Percentiles rank a stretch among this genome's conserved stretches.
Conservation (phyloP, 1,284 basidiomycete genomes). For the Takashimella koratensis region DNA sequence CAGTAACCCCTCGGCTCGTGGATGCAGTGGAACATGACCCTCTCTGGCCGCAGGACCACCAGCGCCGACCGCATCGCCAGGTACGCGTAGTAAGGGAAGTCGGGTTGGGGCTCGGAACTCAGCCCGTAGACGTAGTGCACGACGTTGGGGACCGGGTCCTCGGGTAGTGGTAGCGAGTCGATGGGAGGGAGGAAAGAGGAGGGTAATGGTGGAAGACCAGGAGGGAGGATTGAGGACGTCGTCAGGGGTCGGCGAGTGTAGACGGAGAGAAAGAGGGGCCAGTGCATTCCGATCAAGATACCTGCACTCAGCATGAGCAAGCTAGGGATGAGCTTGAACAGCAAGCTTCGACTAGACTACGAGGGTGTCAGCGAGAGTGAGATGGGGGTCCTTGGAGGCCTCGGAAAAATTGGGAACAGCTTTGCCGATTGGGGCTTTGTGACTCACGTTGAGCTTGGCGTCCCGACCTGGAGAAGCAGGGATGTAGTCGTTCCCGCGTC, state of each 20-base stretch:
- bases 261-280: slow-evolving; percentile 29
- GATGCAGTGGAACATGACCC: slow-evolving; percentile 40
- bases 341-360: background rate
- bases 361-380: background rate
- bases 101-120: slow-evolving; percentile 16
- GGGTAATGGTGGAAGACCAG: slow-evolving; percentile 21
- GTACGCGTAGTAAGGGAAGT: slow-evolving; percentile 45
- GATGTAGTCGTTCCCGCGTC: background rate
- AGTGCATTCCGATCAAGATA: slow-evolving; percentile 25
- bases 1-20: slow-evolving; percentile 34
- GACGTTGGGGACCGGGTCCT: slow-evolving; percentile 33
- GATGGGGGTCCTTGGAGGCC: too few species aligned
- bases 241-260: slow-evolving; percentile 22
- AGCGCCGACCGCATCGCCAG: slow-evolving; percentile 45
- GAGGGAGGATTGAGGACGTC: slow-evolving; percentile 21
- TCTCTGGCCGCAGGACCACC: slow-evolving; percentile 35
- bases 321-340: background rate
- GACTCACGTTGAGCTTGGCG: background rate
- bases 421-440: too few species aligned
- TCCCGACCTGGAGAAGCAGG: background rate
- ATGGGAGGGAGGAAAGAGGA: slow-evolving; percentile 7
- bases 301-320: slow-evolving; percentile 8
- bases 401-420: too few species aligned
- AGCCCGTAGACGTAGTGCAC: slow-evolving; percentile 45
- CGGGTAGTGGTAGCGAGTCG: slow-evolving; percentile 19